phyloP scores from a whole-genome alignment of 2,329 filamentous ascomycete genomes.

The Hymenoscyphus occultus region DNA sequence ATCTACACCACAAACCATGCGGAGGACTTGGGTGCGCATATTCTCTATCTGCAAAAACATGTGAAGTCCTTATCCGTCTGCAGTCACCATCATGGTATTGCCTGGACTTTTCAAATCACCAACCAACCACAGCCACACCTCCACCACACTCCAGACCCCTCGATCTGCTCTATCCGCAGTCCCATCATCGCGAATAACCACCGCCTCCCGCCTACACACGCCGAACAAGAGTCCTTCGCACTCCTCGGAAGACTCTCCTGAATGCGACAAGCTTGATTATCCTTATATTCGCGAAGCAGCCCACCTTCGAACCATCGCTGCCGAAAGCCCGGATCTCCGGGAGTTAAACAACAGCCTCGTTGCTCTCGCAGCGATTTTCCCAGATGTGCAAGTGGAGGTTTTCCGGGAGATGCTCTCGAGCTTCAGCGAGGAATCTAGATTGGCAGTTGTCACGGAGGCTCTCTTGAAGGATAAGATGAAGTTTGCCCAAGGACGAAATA shows the following conservation, averaged over 20 bases:
- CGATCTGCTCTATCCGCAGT: conserved; percentile 28
- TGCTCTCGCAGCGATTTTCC: conserved; percentile 69
- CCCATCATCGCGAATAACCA: conserved; percentile 26
- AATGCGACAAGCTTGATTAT: conserved; percentile 14
- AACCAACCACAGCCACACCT: conserved; percentile 32
- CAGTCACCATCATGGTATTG: conserved; percentile 47
- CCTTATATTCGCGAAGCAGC: conserved; percentile 55
- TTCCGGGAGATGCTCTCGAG: conserved; percentile 76
- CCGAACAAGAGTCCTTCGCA: background rate
- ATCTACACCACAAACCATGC: background rate
- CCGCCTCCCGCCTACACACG: conserved; percentile 25
- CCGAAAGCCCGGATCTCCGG: conserved; percentile 60
- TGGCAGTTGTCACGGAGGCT: conserved; percentile 74
- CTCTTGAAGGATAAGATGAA: conserved; percentile 68
- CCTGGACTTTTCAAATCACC: conserved; percentile 47
- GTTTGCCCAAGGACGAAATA: conserved; percentile 69
- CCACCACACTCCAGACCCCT: conserved; percentile 33
- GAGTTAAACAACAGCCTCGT: conserved; percentile 69
- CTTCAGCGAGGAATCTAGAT: conserved; percentile 71
- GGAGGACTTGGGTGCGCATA: conserved; percentile 3
- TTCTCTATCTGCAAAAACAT: conserved; percentile 21
- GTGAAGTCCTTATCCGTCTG: conserved; percentile 24
- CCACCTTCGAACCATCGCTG: conserved; percentile 47
- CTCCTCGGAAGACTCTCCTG: conserved; percentile 21
- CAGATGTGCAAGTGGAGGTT: conserved; percentile 76